Evolutionary conservation across 2,329 filamentous ascomycete species (phyloP).

Genomic region (Sphaerulina vaccinii): DNA sequence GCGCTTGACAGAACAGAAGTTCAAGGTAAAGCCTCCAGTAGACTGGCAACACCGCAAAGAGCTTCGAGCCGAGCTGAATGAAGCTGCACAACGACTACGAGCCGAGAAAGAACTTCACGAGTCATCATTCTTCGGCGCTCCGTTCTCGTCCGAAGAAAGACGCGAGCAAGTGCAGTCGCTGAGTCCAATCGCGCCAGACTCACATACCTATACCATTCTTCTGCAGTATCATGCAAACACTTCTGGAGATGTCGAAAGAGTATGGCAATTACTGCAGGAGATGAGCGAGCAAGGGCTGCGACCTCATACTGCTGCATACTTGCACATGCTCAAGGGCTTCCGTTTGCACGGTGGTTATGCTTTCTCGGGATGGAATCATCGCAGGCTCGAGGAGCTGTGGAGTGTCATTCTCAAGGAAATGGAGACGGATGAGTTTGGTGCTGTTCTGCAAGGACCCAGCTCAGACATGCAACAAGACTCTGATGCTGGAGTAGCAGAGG

Average conservation of each 20-base stretch:
- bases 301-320: constrained; percentile 73
- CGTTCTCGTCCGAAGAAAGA: constrained; percentile 24
- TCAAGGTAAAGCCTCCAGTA: constrained; percentile 33
- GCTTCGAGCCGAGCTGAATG: constrained; percentile 50
- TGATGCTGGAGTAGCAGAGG: no score
- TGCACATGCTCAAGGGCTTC: constrained; percentile 82
- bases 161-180: constrained; percentile 60
- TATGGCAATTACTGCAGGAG: constrained; percentile 72
- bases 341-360: constrained; percentile 65
- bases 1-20: constrained; percentile 49
- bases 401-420: constrained; percentile 56
- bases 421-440: background rate
- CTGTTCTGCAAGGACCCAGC: background rate
- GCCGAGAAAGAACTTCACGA: constrained; percentile 50
- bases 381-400: constrained; percentile 68
- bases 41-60: constrained; percentile 45
- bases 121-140: constrained; percentile 44
- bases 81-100: constrained; percentile 44
- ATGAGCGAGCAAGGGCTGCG: constrained; percentile 70
- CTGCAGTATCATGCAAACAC: constrained; percentile 69
- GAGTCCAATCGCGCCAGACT: constrained; percentile 68
- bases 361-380: constrained; percentile 68
- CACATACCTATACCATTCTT: constrained; percentile 76
- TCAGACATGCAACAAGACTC: background rate
- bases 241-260: constrained; percentile 68